These are phyloP conservation scores for Monascus ruber DNA, from an alignment of 2,329 filamentous ascomycete species.

Conservation along the genomic window DNA sequence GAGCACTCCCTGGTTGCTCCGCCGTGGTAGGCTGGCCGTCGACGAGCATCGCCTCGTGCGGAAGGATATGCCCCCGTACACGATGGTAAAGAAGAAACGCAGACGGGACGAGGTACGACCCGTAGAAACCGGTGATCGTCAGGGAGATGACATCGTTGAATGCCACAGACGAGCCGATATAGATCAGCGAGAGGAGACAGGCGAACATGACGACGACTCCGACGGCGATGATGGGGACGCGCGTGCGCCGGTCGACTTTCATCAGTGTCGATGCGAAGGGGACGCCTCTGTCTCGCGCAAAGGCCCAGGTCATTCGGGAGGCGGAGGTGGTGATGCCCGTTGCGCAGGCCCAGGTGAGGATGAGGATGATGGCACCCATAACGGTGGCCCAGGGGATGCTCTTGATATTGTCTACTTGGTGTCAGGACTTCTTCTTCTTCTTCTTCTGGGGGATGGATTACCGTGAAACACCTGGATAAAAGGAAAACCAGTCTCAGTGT, in stretches of 20 bases:
- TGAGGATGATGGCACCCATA: conserved; percentile 13
- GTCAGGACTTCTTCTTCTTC: no score
- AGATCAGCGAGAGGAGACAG: conserved; percentile 32
- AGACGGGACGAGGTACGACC: conserved; percentile 23
- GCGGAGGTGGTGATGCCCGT: conserved; percentile 14
- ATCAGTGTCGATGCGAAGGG: conserved; percentile 21
- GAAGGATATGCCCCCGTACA: conserved; percentile 24
- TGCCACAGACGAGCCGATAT: conserved; percentile 37
- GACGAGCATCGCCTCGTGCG: conserved; percentile 23
- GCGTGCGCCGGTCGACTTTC: conserved; percentile 19
- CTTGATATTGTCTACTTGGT: conserved; percentile 8
- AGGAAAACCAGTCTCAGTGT: conserved; percentile 18
- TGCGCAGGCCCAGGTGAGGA: conserved; percentile 14
- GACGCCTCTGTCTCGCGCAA: conserved; percentile 33
- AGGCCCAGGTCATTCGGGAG: conserved; percentile 32
- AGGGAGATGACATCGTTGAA: conserved; percentile 45
- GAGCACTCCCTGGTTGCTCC: not conserved
- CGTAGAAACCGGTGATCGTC: conserved; percentile 27
- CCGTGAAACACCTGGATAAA: conserved; percentile 20
- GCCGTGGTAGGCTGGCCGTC: conserved; percentile 7
- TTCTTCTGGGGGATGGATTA: not conserved
- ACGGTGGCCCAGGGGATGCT: conserved; percentile 12
- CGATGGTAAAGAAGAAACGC: conserved; percentile 24
- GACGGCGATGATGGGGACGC: conserved; percentile 31
- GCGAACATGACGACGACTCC: conserved; percentile 13